Conservation (phyloP, 495 filamentous ascomycete genomes). For the Penicillium subrubescens region DNA sequence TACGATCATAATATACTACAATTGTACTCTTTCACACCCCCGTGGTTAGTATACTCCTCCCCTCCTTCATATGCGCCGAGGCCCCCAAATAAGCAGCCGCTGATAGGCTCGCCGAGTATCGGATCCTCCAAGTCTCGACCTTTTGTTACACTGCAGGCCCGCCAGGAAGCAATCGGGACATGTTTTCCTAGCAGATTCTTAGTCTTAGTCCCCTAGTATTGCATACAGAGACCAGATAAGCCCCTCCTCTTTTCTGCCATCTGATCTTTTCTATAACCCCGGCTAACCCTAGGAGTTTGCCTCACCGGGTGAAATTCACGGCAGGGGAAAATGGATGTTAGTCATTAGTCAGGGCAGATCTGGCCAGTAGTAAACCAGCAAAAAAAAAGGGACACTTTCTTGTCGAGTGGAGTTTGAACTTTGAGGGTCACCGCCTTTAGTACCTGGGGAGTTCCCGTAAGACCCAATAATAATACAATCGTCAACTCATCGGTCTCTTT, state of each 20-base stretch:
- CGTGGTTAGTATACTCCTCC: not conserved
- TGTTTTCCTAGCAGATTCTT: not conserved
- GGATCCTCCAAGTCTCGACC: not conserved
- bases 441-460: not conserved
- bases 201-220: not conserved
- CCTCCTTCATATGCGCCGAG: constrained; percentile 20
- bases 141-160: not conserved
- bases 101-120: constrained; percentile 23
- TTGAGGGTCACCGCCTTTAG: constrained; percentile 6
- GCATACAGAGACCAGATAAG: not conserved
- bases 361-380: not conserved
- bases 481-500: constrained; percentile 12
- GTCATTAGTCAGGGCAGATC: not conserved
- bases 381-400: not conserved
- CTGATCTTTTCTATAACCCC: not conserved
- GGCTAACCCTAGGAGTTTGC: not conserved
- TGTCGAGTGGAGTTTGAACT: too few species aligned
- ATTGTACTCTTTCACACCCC: not conserved
- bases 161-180: not conserved
- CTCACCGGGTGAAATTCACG: constrained; percentile 30
- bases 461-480: not conserved
- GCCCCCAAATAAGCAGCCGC: constrained; percentile 30
- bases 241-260: not conserved
- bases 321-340: constrained; percentile 13
- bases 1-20: not conserved